Evolutionary conservation across 768 basidiomycete genomes (phyloP).

Genomic region (Tulasnella sp.): DNA sequence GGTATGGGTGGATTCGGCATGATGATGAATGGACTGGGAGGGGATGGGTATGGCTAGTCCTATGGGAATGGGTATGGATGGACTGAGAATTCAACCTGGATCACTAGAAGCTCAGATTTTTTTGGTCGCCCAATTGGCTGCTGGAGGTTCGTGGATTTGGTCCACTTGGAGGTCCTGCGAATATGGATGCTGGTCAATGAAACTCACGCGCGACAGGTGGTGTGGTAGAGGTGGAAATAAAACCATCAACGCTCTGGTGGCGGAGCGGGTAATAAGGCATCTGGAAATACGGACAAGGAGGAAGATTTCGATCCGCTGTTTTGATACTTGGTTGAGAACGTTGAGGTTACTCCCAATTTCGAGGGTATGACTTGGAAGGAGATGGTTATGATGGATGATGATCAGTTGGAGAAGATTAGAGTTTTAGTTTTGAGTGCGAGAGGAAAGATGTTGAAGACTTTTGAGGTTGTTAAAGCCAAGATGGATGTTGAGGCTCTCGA

Average conservation of each 20-base stretch:
- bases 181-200: too few relatives aligned
- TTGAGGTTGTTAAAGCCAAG: conserved; percentile 77
- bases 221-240: too few relatives aligned
- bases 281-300: conserved; percentile 38
- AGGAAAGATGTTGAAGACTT: conserved; percentile 95
- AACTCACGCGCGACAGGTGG: too few relatives aligned
- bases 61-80: too few relatives aligned
- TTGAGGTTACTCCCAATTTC: conserved; percentile 93
- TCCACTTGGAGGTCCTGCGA: conserved; percentile 29
- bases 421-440: conserved; percentile 95
- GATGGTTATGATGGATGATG: conserved; percentile 86
- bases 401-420: conserved; percentile 79
- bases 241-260: too few relatives aligned
- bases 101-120: conserved; percentile 43
- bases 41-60: conserved; percentile 27
- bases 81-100: conserved; percentile 16
- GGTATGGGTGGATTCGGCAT: conserved; percentile 49
- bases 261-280: background rate
- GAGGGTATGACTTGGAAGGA: conserved; percentile 84
- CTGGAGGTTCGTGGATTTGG: conserved; percentile 29
- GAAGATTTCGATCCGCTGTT: conserved; percentile 86
- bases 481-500: conserved; percentile 54
- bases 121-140: conserved; percentile 60
- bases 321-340: conserved; percentile 80
- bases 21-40: conserved; percentile 32